Percentiles rank a stretch among this genome's conserved stretches.
Evolutionary conservation across 768 basidiomycete species (phyloP).

Genomic region (Exidia glandulosa): DNA sequence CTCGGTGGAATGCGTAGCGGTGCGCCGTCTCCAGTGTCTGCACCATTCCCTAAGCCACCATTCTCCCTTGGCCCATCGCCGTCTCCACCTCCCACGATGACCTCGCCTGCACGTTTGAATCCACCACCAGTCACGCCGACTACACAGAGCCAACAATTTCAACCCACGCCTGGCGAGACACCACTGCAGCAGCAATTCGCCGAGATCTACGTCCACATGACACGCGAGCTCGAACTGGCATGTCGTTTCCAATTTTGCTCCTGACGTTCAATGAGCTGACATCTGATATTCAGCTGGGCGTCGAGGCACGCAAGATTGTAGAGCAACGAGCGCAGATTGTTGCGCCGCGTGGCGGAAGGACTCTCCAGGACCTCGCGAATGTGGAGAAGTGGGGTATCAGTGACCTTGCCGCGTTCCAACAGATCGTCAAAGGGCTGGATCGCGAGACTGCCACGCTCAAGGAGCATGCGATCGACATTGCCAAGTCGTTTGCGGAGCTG

Average conservation of each 20-base stretch:
- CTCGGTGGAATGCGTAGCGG: background rate
- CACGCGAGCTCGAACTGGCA: conserved; percentile 49
- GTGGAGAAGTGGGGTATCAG: conserved; percentile 40
- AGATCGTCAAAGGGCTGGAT: conserved; percentile 33
- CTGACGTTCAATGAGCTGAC: background rate
- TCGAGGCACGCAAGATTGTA: conserved; percentile 27
- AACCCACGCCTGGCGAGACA: conserved; percentile 31
- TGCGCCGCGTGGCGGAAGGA: conserved; percentile 28
- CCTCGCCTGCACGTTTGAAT: conserved; percentile 8
- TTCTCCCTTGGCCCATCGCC: background rate
- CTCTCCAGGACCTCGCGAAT: conserved; percentile 36
- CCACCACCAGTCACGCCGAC: background rate
- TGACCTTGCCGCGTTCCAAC: conserved; percentile 43
- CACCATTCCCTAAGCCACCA: conserved; percentile 1
- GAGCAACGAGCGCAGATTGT: conserved; percentile 25
- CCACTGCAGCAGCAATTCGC: conserved; percentile 62
- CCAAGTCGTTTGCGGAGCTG: conserved; percentile 39
- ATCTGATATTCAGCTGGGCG: conserved; percentile 29
- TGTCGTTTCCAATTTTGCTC: conserved; percentile 15
- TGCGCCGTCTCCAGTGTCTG: background rate
- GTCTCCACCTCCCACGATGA: conserved; percentile 4
- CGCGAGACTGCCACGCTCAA: conserved; percentile 42
- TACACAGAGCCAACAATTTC: background rate
- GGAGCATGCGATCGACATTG: conserved; percentile 28
- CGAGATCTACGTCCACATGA: conserved; percentile 34